A percentile compares a stretch with the other conserved stretches of the same genome.
Evolutionary conservation across 2,329 filamentous ascomycete genomes (phyloP).

Genomic region (Penicillium decumbens): DNA sequence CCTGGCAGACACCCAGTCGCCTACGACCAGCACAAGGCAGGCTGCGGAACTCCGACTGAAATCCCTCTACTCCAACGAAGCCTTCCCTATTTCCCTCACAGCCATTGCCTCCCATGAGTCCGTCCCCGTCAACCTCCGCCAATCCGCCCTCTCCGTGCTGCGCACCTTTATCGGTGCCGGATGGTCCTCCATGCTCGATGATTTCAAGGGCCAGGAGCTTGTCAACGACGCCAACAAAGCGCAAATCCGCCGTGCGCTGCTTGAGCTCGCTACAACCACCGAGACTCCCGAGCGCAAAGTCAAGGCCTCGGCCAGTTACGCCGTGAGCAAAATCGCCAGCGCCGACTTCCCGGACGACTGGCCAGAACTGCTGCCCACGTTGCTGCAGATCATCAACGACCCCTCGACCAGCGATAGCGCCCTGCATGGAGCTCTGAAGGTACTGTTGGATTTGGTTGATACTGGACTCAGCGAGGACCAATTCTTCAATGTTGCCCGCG

Average conservation of each 20-base stretch:
- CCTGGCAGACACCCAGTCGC: slow-evolving; percentile 77
- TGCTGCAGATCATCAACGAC: slow-evolving; percentile 66
- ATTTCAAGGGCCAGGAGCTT: slow-evolving; percentile 62
- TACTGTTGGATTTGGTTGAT: slow-evolving; percentile 84
- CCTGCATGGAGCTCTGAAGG: slow-evolving; percentile 81
- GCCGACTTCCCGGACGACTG: slow-evolving; percentile 92
- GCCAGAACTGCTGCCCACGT: slow-evolving; percentile 77
- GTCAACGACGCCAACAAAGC: slow-evolving; percentile 70
- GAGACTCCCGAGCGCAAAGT: slow-evolving; percentile 75
- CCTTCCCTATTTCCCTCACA: slow-evolving; percentile 73
- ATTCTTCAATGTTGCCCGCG: slow-evolving; percentile 83
- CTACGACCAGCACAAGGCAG: slow-evolving; percentile 71
- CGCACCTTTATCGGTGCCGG: slow-evolving; percentile 78
- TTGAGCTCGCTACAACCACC: slow-evolving; percentile 69
- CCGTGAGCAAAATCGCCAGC: slow-evolving; percentile 89
- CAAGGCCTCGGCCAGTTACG: slow-evolving; percentile 80
- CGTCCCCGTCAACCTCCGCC: slow-evolving; percentile 69
- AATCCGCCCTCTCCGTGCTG: slow-evolving; percentile 73
- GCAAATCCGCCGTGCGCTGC: slow-evolving; percentile 66
- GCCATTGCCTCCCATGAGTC: slow-evolving; percentile 74
- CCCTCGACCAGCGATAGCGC: slow-evolving; percentile 70
- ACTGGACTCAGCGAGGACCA: slow-evolving; percentile 91
- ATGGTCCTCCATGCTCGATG: slow-evolving; percentile 74
- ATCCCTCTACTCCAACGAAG: slow-evolving; percentile 61
- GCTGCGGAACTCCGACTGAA: slow-evolving; percentile 80